Evolutionary conservation across 345 rosid species (phyloP).

Genomic region (Eucalyptus regnans): DNA sequence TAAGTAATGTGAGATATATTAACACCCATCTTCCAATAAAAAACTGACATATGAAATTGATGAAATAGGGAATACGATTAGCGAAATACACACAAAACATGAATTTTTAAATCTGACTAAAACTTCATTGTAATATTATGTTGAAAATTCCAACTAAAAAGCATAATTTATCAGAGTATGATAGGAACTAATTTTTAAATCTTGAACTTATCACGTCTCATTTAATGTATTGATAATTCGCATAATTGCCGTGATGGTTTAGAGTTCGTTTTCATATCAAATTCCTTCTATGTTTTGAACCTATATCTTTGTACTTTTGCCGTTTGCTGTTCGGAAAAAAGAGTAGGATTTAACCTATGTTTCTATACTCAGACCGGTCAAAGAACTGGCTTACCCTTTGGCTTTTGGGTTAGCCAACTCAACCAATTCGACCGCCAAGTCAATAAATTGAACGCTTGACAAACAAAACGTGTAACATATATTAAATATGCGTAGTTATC

Average conservation of each 20-base stretch:
- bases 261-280: background rate
- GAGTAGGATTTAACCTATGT: too few species aligned
- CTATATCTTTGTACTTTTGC: too few species aligned
- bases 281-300: too few species aligned
- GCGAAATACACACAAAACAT: background rate
- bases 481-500: too few species aligned
- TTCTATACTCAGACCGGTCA: background rate
- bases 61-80: background rate
- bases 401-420: too few species aligned
- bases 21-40: too few species aligned
- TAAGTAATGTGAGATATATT: too few species aligned
- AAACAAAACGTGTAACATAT: too few species aligned
- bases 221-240: too few species aligned
- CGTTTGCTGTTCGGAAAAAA: too few species aligned
- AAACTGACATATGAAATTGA: too few species aligned
- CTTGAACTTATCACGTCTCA: background rate
- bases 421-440: background rate
- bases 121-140: background rate
- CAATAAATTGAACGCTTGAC: background rate
- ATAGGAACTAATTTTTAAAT: too few species aligned
- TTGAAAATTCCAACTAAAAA: background rate
- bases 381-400: background rate
- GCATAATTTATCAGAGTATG: background rate
- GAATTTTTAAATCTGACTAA: background rate
- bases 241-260: background rate